Base-by-base conservation (phyloP, 345 rosid species). In the Gossypium herbaceum region DNA sequence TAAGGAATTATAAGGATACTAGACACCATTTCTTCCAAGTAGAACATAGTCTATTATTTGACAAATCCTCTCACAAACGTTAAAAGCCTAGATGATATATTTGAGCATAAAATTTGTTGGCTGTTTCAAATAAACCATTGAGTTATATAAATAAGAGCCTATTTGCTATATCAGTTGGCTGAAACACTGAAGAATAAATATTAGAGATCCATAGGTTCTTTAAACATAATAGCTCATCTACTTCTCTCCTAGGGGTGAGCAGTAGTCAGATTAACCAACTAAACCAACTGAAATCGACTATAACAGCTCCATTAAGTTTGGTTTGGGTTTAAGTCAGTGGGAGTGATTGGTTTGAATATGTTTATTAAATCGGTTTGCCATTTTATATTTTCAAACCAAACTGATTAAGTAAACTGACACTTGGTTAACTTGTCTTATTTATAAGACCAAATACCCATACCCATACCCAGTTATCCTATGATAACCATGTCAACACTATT, bases 11-110 rank as follows among this genome's bases (percentile, higher is more conserved):
- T 15, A 24, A 66, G 12, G 45, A 56, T 56, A 74, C 43, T 61
- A 72, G 59, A 65, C 6, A 61, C 12, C 44, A 19, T 45, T 59
- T 56, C 60, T 24, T 19, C 51, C 73, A 76, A 45, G 56, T 16
- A 72, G 43, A 29, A 29, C 25, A 60, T 57, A 17, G 9, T 54
- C 29, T 57, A 15, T 19, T 7, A 29, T 17, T 63, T 6, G 29
- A 44, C 5, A 0, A 15, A 25, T 57, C 7, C 39, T 3, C 54
- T 71, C 17, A 72, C 44, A 20, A 58, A 58, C 56, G 8, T 57
- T 12, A 57, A 73, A 44, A 4, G 17, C 24, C 12, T 16, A 10
- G n/a, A 68, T 39, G 15, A 73, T 3, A 4, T 20, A 9, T 73
- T 59, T 47, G 56, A 60, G 27, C 27, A 73, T 29, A 43, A 59